A percentile compares a stretch with the other conserved stretches of the same genome.
phyloP scores from a whole-genome alignment of 78 protist genomes.

The Planoprotostelium fungivorum region DNA sequence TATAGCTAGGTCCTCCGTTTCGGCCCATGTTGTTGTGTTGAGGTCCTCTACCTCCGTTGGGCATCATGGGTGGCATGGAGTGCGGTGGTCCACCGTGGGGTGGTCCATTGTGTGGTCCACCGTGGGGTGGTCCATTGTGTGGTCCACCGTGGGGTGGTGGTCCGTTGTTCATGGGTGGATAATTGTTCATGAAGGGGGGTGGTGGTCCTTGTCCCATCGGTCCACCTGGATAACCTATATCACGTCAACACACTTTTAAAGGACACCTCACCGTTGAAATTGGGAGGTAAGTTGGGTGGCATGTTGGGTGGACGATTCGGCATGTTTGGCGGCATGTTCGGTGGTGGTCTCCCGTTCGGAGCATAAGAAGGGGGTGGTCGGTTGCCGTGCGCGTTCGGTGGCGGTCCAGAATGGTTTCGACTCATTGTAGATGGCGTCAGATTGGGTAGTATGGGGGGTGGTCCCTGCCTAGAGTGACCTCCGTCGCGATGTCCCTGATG shows the following conservation, averaged over 20 bases:
- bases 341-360: not conserved
- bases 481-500: no score
- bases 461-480: no score
- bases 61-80: no score
- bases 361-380: no score
- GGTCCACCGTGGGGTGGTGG: not conserved
- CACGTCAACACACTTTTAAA: no score
- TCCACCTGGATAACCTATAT: not conserved
- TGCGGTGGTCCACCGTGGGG: no score
- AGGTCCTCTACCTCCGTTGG: not conserved
- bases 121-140: not conserved
- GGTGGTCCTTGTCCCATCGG: not conserved
- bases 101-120: not conserved
- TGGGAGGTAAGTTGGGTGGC: not conserved
- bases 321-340: not conserved
- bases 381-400: no score
- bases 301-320: not conserved
- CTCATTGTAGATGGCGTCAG: no score
- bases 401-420: no score
- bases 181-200: not conserved
- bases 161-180: not conserved
- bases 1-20: no score
- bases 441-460: no score
- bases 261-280: not conserved
- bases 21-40: not conserved